Conservation (phyloP, 2,329 filamentous ascomycete genomes). For the Ascochyta koolunga region DNA sequence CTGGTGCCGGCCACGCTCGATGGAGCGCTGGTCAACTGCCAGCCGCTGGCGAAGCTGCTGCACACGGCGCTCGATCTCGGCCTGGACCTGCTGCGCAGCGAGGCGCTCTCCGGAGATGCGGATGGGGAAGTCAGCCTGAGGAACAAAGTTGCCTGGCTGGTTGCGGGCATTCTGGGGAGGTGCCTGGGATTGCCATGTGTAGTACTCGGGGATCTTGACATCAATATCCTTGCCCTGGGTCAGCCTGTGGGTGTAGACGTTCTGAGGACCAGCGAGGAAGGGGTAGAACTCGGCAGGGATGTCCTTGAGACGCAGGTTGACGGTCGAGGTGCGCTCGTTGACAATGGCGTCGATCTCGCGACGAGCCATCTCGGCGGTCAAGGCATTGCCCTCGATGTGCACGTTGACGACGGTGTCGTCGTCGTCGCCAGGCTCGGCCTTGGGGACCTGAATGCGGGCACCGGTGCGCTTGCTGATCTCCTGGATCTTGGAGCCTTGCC, state of each 20-base stretch:
- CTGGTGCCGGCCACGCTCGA: slow-evolving; percentile 87
- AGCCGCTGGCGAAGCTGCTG: slow-evolving; percentile 78
- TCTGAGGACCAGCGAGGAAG: slow-evolving; percentile 85
- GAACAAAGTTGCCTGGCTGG: slow-evolving; percentile 71
- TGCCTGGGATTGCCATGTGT: slow-evolving; percentile 72
- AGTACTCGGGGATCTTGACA: slow-evolving; percentile 81
- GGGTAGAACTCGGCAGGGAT: slow-evolving; percentile 94
- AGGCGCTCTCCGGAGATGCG: slow-evolving; percentile 83
- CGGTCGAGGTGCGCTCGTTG: slow-evolving; percentile 80
- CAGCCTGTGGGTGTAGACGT: slow-evolving; percentile 69
- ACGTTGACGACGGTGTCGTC: slow-evolving; percentile 82
- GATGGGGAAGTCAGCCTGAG: slow-evolving; percentile 78
- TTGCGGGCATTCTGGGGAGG: slow-evolving; percentile 69
- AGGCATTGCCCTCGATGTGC: slow-evolving; percentile 85
- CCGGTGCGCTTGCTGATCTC: slow-evolving; percentile 87
- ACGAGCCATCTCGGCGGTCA: slow-evolving; percentile 82
- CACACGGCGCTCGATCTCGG: slow-evolving; percentile 79
- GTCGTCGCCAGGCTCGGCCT: slow-evolving; percentile 79
- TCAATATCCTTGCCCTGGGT: slow-evolving; percentile 77
- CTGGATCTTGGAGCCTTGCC: slow-evolving; percentile 87
- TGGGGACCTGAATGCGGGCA: slow-evolving; percentile 88
- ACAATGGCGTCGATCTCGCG: slow-evolving; percentile 87
- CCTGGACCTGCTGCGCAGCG: slow-evolving; percentile 79
- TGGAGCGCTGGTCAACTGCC: slow-evolving; percentile 76
- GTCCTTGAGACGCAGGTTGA: slow-evolving; percentile 79